phyloP scores from a whole-genome alignment of 2,329 filamentous ascomycete species.

The Penicillium aurantiogriseum region DNA sequence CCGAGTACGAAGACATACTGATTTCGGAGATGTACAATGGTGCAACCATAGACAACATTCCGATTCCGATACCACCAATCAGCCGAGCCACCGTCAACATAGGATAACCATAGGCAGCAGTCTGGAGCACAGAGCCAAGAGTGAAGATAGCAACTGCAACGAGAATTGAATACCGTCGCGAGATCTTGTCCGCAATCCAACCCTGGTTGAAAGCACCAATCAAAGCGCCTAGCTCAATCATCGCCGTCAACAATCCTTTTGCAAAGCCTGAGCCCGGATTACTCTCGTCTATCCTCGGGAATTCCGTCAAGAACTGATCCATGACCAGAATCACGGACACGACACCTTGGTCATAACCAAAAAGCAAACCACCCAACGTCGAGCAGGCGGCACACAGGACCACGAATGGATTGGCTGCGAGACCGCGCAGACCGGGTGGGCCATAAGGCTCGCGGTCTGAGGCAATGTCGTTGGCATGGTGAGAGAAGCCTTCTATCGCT shows the following conservation, averaged over 20 bases:
- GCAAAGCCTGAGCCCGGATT: conserved; percentile 41
- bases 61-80: conserved; percentile 54
- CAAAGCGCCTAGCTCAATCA: conserved; percentile 56
- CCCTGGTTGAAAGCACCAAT: conserved; percentile 48
- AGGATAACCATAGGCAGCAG: conserved; percentile 49
- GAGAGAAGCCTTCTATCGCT: conserved; percentile 29
- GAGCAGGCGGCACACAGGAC: conserved; percentile 53
- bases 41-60: conserved; percentile 51
- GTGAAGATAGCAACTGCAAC: conserved; percentile 54
- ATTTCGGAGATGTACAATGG: conserved; percentile 56
- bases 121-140: conserved; percentile 53
- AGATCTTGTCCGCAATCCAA: conserved; percentile 54
- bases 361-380: conserved; percentile 51
- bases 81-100: conserved; percentile 53
- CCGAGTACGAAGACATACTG: conserved; percentile 22
- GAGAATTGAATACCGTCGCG: conserved; percentile 53
- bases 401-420: conserved; percentile 52
- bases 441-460: conserved; percentile 35
- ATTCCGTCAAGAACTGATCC: conserved; percentile 51
- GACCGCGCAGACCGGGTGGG: conserved; percentile 45
- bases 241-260: conserved; percentile 53
- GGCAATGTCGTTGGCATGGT: conserved; percentile 35
- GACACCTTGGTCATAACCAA: conserved; percentile 51
- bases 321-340: conserved; percentile 52
- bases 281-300: conserved; percentile 44